Percentiles rank a stretch among this genome's conserved stretches.
Evolutionary conservation across 2,329 filamentous ascomycete species (phyloP).

Genomic region (Cladosporium oxysporum): DNA sequence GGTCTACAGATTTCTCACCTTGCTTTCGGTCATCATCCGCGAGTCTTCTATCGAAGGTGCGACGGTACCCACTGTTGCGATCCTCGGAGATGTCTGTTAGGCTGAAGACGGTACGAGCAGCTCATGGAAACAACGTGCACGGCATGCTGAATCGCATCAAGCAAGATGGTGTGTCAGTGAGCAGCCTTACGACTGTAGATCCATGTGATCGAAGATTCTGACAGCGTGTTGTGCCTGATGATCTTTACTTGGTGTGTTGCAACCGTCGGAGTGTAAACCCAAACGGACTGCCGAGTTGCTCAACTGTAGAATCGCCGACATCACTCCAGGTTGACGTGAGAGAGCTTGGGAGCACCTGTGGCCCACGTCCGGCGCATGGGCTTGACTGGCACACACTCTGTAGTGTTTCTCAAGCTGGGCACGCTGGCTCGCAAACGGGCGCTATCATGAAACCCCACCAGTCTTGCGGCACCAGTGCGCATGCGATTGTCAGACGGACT

Average conservation of each 20-base stretch:
- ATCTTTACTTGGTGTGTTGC: constrained; percentile 7
- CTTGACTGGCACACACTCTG: background rate
- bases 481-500: constrained; percentile 5
- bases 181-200: background rate
- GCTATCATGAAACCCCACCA: constrained; percentile 12
- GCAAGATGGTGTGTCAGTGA: background rate
- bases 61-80: constrained; percentile 7
- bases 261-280: constrained; percentile 8
- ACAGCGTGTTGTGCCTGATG: background rate
- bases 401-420: constrained; percentile 1
- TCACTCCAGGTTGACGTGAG: constrained; percentile 2
- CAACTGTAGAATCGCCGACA: constrained; percentile 2
- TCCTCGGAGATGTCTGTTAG: constrained; percentile 9
- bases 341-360: constrained; percentile 10
- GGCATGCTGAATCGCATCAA: background rate
- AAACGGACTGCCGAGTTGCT: constrained; percentile 10
- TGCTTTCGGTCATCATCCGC: constrained; percentile 7
- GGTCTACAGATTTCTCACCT: constrained; percentile 11
- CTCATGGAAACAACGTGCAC: constrained; percentile 1
- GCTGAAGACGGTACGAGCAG: background rate
- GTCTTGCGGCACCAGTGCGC: constrained; percentile 1
- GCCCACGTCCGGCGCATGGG: background rate
- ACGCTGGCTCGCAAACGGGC: constrained; percentile 10
- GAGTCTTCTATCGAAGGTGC: constrained; percentile 1
- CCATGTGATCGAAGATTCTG: constrained; percentile 11